Percentiles rank a stretch among this genome's conserved stretches.
These are phyloP conservation scores for Diaporthe batatas DNA, from an alignment of 2,329 filamentous ascomycete species.

Conservation along the genomic window DNA sequence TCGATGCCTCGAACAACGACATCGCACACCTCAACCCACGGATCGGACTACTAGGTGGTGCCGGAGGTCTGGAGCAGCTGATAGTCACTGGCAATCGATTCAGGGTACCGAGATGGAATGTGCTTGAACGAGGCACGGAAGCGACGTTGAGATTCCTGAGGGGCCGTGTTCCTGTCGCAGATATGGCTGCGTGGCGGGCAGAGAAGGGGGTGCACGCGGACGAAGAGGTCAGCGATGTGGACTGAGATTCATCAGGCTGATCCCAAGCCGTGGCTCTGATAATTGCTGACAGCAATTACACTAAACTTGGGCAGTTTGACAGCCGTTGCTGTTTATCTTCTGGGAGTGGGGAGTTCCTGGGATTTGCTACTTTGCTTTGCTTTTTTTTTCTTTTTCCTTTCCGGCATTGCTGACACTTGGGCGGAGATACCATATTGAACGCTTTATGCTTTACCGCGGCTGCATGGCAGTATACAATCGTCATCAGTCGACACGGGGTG, in stretches of 20 bases:
- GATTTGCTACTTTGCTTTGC: constrained; percentile 14
- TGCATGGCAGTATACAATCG: not conserved
- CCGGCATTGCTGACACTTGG: constrained; percentile 2
- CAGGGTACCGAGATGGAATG: constrained; percentile 85
- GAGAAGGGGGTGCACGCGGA: constrained; percentile 55
- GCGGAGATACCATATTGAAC: constrained; percentile 21
- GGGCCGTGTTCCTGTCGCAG: constrained; percentile 76
- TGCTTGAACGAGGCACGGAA: constrained; percentile 89
- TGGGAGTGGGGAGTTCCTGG: constrained; percentile 3
- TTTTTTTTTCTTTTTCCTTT: not conserved
- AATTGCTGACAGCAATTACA: not conserved
- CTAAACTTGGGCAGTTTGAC: not conserved
- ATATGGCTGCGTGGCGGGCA: constrained; percentile 69
- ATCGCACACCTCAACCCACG: constrained; percentile 85
- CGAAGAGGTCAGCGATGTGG: constrained; percentile 50
- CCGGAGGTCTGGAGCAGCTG: constrained; percentile 71
- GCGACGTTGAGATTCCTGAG: constrained; percentile 85
- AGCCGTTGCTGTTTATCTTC: not conserved
- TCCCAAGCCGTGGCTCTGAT: not conserved
- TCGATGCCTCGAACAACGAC: constrained; percentile 88
- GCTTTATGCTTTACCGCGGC: not conserved
- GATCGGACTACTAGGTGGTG: constrained; percentile 80
- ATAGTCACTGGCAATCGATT: constrained; percentile 90
- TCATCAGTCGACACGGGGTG: not conserved
- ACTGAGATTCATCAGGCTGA: constrained; percentile 38